Evolutionary conservation across 2,329 filamentous ascomycete genomes (phyloP).

Genomic region (Cytospora schulzeri): DNA sequence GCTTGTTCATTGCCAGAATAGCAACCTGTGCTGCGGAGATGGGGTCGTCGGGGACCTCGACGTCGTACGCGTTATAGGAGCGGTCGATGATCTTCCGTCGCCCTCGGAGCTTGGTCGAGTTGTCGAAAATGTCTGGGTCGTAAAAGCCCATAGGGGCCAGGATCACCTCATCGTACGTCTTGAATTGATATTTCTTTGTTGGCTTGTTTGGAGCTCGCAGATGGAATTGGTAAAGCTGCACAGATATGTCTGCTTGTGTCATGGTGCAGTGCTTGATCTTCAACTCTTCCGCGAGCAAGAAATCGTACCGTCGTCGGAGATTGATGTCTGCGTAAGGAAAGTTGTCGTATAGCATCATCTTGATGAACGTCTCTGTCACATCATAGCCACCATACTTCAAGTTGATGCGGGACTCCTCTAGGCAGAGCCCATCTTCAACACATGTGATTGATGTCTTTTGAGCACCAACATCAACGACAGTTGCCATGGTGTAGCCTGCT

Average conservation of each 20-base stretch:
- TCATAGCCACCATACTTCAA: conserved; percentile 92
- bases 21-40: conserved; percentile 79
- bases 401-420: conserved; percentile 94
- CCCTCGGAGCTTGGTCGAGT: conserved; percentile 74
- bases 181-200: conserved; percentile 92
- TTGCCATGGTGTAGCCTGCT: conserved; percentile 89
- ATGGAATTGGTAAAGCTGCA: conserved; percentile 88
- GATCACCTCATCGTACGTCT: conserved; percentile 94
- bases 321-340: conserved; percentile 97
- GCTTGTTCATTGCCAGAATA: conserved; percentile 61
- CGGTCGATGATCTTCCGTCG: conserved; percentile 81
- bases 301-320: conserved; percentile 85
- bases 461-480: conserved; percentile 93
- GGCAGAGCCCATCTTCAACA: conserved; percentile 92
- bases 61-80: conserved; percentile 92
- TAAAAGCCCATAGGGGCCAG: conserved; percentile 96
- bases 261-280: conserved; percentile 93
- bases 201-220: conserved; percentile 84
- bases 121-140: conserved; percentile 84
- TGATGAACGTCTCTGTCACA: conserved; percentile 91
- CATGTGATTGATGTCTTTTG: conserved; percentile 98
- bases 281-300: conserved; percentile 88
- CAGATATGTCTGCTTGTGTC: conserved; percentile 85
- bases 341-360: conserved; percentile 96
- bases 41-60: conserved; percentile 84